Evolutionary conservation across 148 eudicot species (phyloP), one percentile per base, ranked within the genome.

Genomic region (Beta vulgaris): DNA sequence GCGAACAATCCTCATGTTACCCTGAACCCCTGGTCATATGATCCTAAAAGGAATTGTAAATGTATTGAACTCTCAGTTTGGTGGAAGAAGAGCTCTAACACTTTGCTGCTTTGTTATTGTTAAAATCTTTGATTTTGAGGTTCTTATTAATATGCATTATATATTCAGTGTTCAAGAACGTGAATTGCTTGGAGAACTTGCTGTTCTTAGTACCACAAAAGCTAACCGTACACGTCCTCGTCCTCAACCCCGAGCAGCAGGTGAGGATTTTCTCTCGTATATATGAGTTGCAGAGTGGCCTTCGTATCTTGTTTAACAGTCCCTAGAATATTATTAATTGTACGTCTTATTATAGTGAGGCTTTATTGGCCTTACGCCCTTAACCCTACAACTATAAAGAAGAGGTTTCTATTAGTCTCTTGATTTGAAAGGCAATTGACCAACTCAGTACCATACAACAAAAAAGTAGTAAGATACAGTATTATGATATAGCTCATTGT

Each of bases 151-250:
- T 11, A 11, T 71, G 25, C 32, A 29, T 69, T 8, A 7, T 44
- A 12, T 70, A 59, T 80, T 18, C 88, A 95, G 99, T 77, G 82
- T 69, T 61, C 85, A 79, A 77, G 99, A 95, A 81, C 92, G 94
- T 39, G 91, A 92, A 67, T 80, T 95, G 75, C 97, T 94, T 68
- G 92, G 86, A 86, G 93, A 94, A 85, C 91, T 94, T 79, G 84
- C 96, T 82, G 76, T 81, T 72, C 84, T 92, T 48, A 87, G 80
- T 65, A 85, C 73, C 39, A 80, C 81, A 48, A 84, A 91, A 55
- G 72, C 81, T 76, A 82, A 59, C 70, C 93, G 91, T 73, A 46
- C 89, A 78, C 88, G 78, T 53, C 76, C 84, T 78, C 97, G 94
- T 73, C 84, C 91, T 69, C 83, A 81, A 73, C 83, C 84, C 76